Evolutionary conservation across 352 stramenopile genomes (phyloP).

Genomic region (Paralagenidium karlingii): DNA sequence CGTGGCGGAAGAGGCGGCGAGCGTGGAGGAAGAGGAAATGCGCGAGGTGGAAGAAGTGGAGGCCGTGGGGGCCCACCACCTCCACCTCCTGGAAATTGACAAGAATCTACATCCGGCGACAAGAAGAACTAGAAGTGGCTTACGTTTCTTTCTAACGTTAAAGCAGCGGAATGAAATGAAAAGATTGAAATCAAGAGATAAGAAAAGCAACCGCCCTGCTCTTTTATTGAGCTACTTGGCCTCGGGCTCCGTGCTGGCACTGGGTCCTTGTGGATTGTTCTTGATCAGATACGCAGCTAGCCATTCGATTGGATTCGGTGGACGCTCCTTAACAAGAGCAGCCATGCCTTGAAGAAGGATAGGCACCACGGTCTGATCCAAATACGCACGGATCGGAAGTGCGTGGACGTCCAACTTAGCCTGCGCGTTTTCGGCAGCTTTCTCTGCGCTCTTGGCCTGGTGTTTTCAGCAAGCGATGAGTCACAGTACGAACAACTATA

Average conservation of each 20-base stretch:
- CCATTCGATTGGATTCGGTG: slow-evolving; percentile 95
- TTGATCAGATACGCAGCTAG: slow-evolving; percentile 93
- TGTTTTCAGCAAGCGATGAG: no score
- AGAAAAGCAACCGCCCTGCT: background rate
- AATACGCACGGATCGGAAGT: slow-evolving; percentile 94
- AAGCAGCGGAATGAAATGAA: background rate
- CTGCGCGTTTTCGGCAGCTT: slow-evolving; percentile 55
- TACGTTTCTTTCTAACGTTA: background rate
- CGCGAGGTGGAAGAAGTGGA: slow-evolving; percentile 9
- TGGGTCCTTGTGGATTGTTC: slow-evolving; percentile 89
- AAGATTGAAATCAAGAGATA: background rate
- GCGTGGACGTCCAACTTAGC: slow-evolving; percentile 87
- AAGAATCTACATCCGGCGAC: no score
- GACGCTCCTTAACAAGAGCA: slow-evolving; percentile 95
- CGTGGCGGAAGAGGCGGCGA: slow-evolving; percentile 10
- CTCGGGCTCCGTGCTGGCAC: slow-evolving; percentile 13
- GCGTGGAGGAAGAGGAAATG: slow-evolving; percentile 10
- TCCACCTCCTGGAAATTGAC: no score
- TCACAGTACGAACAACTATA: slow-evolving; percentile 2
- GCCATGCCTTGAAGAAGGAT: slow-evolving; percentile 97
- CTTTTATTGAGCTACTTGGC: slow-evolving; percentile 28
- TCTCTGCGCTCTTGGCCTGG: slow-evolving; percentile 55
- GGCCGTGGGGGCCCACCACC: slow-evolving; percentile 1
- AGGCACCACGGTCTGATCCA: slow-evolving; percentile 98
- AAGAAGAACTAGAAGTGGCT: background rate